Percentiles rank a stretch among this genome's conserved stretches.
These are phyloP conservation scores for Phytophthora vignae DNA, from an alignment of 352 stramenopile genomes.

Conservation along the genomic window DNA sequence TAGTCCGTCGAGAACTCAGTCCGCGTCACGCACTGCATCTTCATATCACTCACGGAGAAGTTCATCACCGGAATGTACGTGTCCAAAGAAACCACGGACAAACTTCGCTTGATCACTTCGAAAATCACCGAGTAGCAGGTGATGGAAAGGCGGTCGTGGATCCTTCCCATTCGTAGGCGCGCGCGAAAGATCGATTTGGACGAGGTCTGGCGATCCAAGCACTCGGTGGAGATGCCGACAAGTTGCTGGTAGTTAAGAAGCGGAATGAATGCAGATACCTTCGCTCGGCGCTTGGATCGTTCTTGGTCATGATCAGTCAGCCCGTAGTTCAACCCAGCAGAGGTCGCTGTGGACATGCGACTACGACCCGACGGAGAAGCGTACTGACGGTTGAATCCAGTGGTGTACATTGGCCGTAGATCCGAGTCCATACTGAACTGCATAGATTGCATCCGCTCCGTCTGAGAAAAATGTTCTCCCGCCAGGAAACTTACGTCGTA, in stretches of 20 bases:
- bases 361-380: slow-evolving; percentile 67
- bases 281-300: slow-evolving; percentile 45
- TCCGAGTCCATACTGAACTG: slow-evolving; percentile 64
- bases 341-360: slow-evolving; percentile 76
- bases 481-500: slow-evolving; percentile 45
- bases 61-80: slow-evolving; percentile 93
- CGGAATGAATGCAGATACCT: slow-evolving; percentile 57
- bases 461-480: slow-evolving; percentile 44
- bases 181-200: slow-evolving; percentile 66
- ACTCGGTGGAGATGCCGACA: slow-evolving; percentile 58
- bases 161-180: slow-evolving; percentile 70
- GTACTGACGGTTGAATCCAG: slow-evolving; percentile 59
- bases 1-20: slow-evolving; percentile 78
- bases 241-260: slow-evolving; percentile 83
- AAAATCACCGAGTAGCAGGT: slow-evolving; percentile 85
- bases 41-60: slow-evolving; percentile 86
- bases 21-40: slow-evolving; percentile 72
- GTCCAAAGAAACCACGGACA: slow-evolving; percentile 89
- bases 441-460: slow-evolving; percentile 72
- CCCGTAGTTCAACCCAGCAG: slow-evolving; percentile 49
- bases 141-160: slow-evolving; percentile 78
- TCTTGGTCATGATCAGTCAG: slow-evolving; percentile 45
- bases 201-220: slow-evolving; percentile 49
- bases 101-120: slow-evolving; percentile 90
- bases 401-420: slow-evolving; percentile 73